Base-by-base conservation (phyloP, 31 red algal genomes). In the Endocladia muricata region DNA sequence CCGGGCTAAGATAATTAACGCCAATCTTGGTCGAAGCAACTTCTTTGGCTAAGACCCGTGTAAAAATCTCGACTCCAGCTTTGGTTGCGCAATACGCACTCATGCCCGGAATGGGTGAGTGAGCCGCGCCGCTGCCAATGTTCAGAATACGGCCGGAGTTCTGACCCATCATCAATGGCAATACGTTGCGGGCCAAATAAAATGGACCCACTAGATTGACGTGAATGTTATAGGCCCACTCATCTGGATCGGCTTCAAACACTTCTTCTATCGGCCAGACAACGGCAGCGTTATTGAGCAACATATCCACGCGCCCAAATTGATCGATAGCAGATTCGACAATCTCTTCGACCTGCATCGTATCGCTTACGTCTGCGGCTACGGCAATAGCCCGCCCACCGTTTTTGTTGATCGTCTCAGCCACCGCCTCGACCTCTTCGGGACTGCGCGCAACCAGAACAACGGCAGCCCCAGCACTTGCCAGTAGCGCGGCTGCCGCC, bases 391-490 rank as follows among this genome's bases (percentile, higher is more conserved):
- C 44, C 19, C 19, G 11, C 19, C 44, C 44, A 19, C 44, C 44
- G 44, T 9, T 19, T 9, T 51, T 51, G 44, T 13, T 19, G 44
- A 51, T 51, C 44, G 9, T 19, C 44, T 63, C 13, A 31, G 59
- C 59, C 9, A 63, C 11, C 11, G 59, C 59, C 9, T 25, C 23
- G 13, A 63, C 15, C 74, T 74, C 33, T 22, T 3, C 32, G 4
- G 34, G 9, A 3, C 33, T 37, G 48, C 78, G 78, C 25, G 67
- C 70, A 22, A 37, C 60, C 34, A 91, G 39, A 8, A 91, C 56
- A 13, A 91, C 48, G 29, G 39, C 81, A 13, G 88, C 85, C 21
- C 88, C 88, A 8, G 61, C 73, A 54, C 39, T 30, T 19, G 88
- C 84, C 15, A 91, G 84, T 31, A 39, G 35, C 11, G 31, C 9